These are phyloP conservation scores for Psilocybe cubensis DNA, from an alignment of 768 basidiomycete species.

Conservation along the genomic window DNA sequence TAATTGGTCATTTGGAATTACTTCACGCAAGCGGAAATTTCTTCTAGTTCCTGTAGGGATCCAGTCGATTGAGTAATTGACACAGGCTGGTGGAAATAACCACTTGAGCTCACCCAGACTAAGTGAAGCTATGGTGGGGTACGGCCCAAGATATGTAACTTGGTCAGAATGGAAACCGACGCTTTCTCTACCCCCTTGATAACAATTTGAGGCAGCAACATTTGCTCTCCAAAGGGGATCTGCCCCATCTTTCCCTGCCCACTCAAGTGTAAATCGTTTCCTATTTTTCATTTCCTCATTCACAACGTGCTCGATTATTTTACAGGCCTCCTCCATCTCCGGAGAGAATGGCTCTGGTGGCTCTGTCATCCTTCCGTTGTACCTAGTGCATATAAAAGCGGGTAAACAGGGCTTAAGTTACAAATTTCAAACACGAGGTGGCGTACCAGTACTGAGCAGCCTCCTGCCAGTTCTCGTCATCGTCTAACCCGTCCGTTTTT, in stretches of 20 bases:
- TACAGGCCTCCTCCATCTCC: slow-evolving; percentile 81
- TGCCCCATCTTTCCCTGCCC: slow-evolving; percentile 39
- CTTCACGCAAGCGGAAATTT: slow-evolving; percentile 76
- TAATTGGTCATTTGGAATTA: slow-evolving; percentile 65
- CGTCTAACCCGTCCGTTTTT: slow-evolving; percentile 44
- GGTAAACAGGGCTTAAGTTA: background rate
- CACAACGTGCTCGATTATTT: slow-evolving; percentile 68
- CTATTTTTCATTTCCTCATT: slow-evolving; percentile 71
- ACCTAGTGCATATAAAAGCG: slow-evolving; percentile 53
- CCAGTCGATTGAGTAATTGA: background rate
- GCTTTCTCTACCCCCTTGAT: slow-evolving; percentile 79
- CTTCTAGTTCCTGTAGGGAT: slow-evolving; percentile 61
- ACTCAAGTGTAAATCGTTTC: slow-evolving; percentile 68
- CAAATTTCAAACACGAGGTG: background rate
- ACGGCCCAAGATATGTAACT: slow-evolving; percentile 80
- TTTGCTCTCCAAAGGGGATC: slow-evolving; percentile 69
- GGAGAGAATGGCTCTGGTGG: slow-evolving; percentile 60
- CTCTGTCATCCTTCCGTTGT: slow-evolving; percentile 71
- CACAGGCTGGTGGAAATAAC: background rate
- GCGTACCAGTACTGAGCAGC: slow-evolving; percentile 76
- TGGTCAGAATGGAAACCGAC: slow-evolving; percentile 87
- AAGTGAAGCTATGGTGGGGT: slow-evolving; percentile 83
- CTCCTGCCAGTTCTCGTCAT: slow-evolving; percentile 63
- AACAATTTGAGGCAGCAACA: slow-evolving; percentile 86
- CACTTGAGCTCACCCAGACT: slow-evolving; percentile 61